Base-by-base conservation (phyloP, 225 moss, liverwort and hornwort genomes). In the Bryoerythrophyllum caledonicum region DNA sequence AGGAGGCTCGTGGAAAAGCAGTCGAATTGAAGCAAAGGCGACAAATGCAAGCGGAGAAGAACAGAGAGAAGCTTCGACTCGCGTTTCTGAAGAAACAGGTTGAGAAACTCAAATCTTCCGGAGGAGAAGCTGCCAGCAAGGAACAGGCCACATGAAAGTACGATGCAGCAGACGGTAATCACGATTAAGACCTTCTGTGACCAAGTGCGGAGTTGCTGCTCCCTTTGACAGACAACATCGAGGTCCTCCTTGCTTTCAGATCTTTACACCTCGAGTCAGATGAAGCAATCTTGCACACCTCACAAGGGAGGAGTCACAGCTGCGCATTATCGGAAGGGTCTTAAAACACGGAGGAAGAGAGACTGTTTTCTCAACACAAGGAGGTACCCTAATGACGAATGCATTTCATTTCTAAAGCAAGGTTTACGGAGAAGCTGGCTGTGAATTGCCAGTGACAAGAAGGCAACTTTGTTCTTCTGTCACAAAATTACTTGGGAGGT, bases 61-160 rank as follows among this genome's bases (percentile, higher is more conserved):
- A 90, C 52, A 83, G 97, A 76, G 91, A 99, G 63, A 89, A 82
- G 44, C 25, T 95, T 43, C 86, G 97, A 59, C 84, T 89, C 49
- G 91, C 87, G 19, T 99, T 91, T 74, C 62, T 97, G 2, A 99
- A 93, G 80, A 95, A 93, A 75, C 90, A 90, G 79, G 85, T 93
- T 9, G 93, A 89, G 79, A 93, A 93, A 80, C 84, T 90, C 58
- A 91, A 91, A 60, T 71, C 85, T 28, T 73, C 81, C 46, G 83
- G 78, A 73, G 78, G 55, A 55, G 75, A 77, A 49, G 35, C 68
- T 30, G 62, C 55, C 14, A 76, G 28, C 27, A 37, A 72, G 76
- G 61, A 80, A 37, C 62, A 81, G 67, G 35, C 78, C 30, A 63
- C 68, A 28, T 32, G 63, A 35, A 72, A 78, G 56, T 48, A 67